Conservation (phyloP, 2,329 filamentous ascomycete genomes). For the Pleoardoris graminearum region DNA sequence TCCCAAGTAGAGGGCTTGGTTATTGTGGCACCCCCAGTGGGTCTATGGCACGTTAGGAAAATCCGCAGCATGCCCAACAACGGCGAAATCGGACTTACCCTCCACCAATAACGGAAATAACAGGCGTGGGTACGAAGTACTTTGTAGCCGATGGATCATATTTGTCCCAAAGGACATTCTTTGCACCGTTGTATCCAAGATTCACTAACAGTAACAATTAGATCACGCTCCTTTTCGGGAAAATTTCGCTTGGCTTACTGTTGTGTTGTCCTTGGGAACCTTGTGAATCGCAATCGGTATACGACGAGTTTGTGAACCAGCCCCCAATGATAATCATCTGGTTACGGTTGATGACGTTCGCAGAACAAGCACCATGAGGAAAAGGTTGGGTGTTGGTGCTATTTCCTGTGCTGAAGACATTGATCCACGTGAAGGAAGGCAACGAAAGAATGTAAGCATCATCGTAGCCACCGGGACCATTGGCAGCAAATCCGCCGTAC, state of each 20-base stretch:
- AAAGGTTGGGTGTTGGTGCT: constrained; percentile 45
- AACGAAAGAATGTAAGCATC: constrained; percentile 66
- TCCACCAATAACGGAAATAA: constrained; percentile 53
- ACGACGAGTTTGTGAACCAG: constrained; percentile 52
- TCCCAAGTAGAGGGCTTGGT: constrained; percentile 57
- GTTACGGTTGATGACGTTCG: constrained; percentile 59
- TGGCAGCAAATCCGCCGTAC: constrained; percentile 61
- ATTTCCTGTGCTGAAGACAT: constrained; percentile 53
- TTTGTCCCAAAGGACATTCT: constrained; percentile 55
- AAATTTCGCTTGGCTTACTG: constrained; percentile 10
- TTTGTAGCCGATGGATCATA: constrained; percentile 55
- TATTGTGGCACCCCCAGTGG: constrained; percentile 58
- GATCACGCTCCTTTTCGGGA: not conserved
- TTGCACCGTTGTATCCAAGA: constrained; percentile 55
- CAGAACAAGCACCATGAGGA: constrained; percentile 60
- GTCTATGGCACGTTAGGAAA: constrained; percentile 31
- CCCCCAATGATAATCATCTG: constrained; percentile 69
- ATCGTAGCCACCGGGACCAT: constrained; percentile 58
- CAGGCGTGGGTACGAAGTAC: constrained; percentile 59
- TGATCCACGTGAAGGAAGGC: constrained; percentile 67
- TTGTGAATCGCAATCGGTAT: constrained; percentile 57
- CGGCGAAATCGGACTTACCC: constrained; percentile 29
- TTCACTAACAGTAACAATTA: constrained; percentile 44
- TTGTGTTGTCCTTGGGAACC: constrained; percentile 61
- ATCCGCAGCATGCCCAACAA: constrained; percentile 10